phyloP scores from a whole-genome alignment of 2,329 filamentous ascomycete species.

The Colletotrichum neosansevieriae region DNA sequence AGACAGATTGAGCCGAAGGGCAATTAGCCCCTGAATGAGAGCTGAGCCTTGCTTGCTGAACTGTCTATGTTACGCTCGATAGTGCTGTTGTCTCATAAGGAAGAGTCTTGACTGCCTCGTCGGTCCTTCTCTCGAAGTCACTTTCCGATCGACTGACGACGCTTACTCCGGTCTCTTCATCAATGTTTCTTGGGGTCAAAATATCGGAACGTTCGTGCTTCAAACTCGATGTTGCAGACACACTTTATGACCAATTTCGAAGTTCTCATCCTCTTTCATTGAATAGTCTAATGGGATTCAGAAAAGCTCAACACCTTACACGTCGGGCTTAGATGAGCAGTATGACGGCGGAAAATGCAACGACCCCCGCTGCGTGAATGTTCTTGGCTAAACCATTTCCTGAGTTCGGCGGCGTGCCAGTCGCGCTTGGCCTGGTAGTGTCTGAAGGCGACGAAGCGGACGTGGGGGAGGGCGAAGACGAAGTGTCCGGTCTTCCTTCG shows the following conservation, averaged over 20 bases:
- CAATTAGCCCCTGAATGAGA: neutral
- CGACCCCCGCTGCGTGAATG: constrained; percentile 18
- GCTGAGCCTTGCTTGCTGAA: neutral
- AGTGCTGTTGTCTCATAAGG: too few relatives aligned
- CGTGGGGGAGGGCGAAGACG: constrained; percentile 15
- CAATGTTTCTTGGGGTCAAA: too few relatives aligned
- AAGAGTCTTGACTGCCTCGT: too few relatives aligned
- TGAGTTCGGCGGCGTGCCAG: constrained; percentile 9
- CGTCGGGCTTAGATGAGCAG: constrained; percentile 5
- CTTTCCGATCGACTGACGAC: too few relatives aligned
- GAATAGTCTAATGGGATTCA: too few relatives aligned
- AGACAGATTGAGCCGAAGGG: neutral
- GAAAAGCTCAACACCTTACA: too few relatives aligned
- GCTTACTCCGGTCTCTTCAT: too few relatives aligned
- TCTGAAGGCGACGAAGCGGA: neutral
- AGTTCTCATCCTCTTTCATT: too few relatives aligned
- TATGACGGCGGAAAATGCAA: constrained; percentile 26
- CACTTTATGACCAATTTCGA: too few relatives aligned
- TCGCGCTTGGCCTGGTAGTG: constrained; percentile 5
- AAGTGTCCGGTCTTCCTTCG: constrained; percentile 17
- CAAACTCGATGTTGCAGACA: too few relatives aligned
- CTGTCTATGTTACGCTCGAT: neutral
- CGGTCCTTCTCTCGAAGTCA: too few relatives aligned
- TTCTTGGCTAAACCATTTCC: constrained; percentile 1
- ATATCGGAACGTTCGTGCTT: too few relatives aligned